Base-by-base conservation (phyloP, 108 stramenopile species). In the Stephanodiscus triporus region DNA sequence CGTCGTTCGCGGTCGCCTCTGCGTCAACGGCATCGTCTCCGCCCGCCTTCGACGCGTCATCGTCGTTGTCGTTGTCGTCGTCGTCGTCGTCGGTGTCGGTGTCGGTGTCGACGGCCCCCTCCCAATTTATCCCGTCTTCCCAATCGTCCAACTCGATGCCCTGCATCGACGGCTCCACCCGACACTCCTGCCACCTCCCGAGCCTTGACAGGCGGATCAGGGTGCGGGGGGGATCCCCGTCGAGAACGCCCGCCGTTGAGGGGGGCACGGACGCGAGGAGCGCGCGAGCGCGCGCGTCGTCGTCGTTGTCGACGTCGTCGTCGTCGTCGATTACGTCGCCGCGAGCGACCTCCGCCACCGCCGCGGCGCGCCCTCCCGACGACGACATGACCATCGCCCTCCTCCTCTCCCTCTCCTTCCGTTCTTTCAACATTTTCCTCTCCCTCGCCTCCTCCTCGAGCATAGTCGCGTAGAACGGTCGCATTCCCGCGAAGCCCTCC, bases 61-160 rank as follows among this genome's bases (percentile, higher is more conserved):
- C 40, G 11, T 40, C 40, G 40, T 40, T 9, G 58, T 0, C 29
- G 23, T n/a, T 29, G 45, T 74, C 63, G 38, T 58, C 63, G 3
- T 36, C 38, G 27, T 68, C 69, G 38, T 58, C 63, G 9, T 36
- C 14, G 6, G 66, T 66, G 0, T 75, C 29, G 9, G 81, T 61
- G 59, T 67, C 60, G 27, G 56, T 68, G 26, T 73, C 78, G 40
- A 66, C 61, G 42, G 70, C 86, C 34, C 89, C 91, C 45, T 86
- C 85, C 94, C 94, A 95, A 63, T 91, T 69, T 48, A 95, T 91
- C 48, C 86, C 75, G 30, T 77, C 77, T 75, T 95, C 94, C 94
- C 94, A 95, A 68, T 95, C 82, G 10, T 81, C 87, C 24, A 93
- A 67, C 60, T 89, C 84, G 17, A 95, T 68, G 43, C 88, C 81